These are phyloP conservation scores for Wolfiporia cocos DNA, from an alignment of 1,284 basidiomycete species.

Conservation along the genomic window DNA sequence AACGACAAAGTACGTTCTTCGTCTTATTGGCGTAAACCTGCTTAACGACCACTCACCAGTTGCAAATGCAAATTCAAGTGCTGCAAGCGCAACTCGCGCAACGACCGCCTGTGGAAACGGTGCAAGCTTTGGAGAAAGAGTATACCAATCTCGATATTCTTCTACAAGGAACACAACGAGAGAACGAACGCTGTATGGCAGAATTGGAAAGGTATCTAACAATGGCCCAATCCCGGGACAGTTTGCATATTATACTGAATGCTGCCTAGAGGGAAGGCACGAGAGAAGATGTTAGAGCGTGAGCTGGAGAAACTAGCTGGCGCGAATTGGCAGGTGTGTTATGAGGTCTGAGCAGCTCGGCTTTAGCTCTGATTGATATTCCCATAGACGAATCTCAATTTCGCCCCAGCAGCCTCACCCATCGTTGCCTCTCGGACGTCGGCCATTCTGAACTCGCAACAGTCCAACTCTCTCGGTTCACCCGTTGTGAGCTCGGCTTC, in stretches of 20 bases:
- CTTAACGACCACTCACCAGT: too few relatives aligned
- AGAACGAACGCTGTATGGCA: conserved; percentile 73
- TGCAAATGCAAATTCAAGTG: conserved; percentile 50
- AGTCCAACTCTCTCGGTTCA: conserved; percentile 1
- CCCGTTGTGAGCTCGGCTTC: neutral
- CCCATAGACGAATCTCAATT: conserved; percentile 36
- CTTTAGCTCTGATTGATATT: neutral
- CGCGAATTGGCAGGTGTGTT: conserved; percentile 66
- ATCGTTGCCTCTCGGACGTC: conserved; percentile 20
- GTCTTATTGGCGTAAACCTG: too few relatives aligned
- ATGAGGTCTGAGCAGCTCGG: neutral
- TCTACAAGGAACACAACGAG: conserved; percentile 67
- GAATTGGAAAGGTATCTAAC: conserved; percentile 55
- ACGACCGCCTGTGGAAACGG: conserved; percentile 56
- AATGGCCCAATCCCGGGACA: neutral
- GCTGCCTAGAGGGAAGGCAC: conserved; percentile 20
- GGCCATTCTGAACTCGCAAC: conserved; percentile 9
- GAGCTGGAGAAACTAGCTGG: conserved; percentile 63
- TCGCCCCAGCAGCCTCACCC: conserved; percentile 29
- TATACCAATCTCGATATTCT: conserved; percentile 66
- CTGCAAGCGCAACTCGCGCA: conserved; percentile 58
- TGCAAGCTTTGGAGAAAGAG: conserved; percentile 61
- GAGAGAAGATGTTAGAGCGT: conserved; percentile 68
- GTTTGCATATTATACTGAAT: neutral
- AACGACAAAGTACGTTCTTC: conserved; percentile 55